Conservation (phyloP, 306 rosid species). For the Citrullus colocynthis region DNA sequence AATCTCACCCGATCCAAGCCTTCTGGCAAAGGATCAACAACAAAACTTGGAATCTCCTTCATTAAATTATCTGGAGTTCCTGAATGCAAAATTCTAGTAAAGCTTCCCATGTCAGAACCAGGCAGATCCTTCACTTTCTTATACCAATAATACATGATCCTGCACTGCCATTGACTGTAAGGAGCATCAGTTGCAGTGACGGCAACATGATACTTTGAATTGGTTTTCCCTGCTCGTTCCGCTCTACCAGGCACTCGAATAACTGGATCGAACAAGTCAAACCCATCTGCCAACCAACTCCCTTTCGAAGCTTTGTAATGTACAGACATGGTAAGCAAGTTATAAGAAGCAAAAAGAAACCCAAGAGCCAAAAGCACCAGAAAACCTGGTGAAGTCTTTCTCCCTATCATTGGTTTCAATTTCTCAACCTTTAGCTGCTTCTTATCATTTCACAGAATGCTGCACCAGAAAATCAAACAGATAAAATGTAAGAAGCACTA, state of each 20-base stretch:
- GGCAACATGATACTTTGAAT: slow-evolving; percentile 55
- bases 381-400: slow-evolving; percentile 40
- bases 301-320: slow-evolving; percentile 29
- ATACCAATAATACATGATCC: slow-evolving; percentile 94
- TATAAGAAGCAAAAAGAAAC: slow-evolving; percentile 60
- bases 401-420: slow-evolving; percentile 37
- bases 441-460: not conserved
- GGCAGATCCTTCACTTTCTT: slow-evolving; percentile 61
- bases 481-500: not conserved
- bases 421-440: not conserved
- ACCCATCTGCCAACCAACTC: slow-evolving; percentile 23
- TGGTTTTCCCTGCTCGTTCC: slow-evolving; percentile 9
- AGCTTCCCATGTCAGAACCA: slow-evolving; percentile 82
- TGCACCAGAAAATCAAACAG: not conserved
- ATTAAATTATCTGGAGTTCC: slow-evolving; percentile 60
- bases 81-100: slow-evolving; percentile 72
- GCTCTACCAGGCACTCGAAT: slow-evolving; percentile 10
- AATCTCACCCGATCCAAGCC: slow-evolving; percentile 74
- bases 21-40: slow-evolving; percentile 86
- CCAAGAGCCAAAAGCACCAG: slow-evolving; percentile 55
- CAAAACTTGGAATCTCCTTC: slow-evolving; percentile 73
- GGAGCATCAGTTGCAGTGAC: slow-evolving; percentile 85
- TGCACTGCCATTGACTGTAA: slow-evolving; percentile 89
- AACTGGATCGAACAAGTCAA: slow-evolving; percentile 19
- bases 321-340: slow-evolving; percentile 43